Evolutionary conservation across 2,329 filamentous ascomycete genomes (phyloP).

Genomic region (Furcasterigmium sp.): DNA sequence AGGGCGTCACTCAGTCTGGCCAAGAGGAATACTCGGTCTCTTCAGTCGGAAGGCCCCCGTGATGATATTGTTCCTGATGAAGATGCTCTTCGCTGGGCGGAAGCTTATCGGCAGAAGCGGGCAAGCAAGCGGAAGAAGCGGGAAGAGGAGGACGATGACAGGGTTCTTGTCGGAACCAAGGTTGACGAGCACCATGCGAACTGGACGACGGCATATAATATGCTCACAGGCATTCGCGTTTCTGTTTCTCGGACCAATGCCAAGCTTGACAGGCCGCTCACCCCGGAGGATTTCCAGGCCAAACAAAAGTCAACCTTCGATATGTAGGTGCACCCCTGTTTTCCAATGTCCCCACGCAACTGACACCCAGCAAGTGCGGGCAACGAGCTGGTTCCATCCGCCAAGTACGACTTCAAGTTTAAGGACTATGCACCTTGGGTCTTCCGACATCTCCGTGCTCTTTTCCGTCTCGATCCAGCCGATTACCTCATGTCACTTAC

Average conservation of each 20-base stretch:
- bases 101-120: slow-evolving; percentile 85
- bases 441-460: slow-evolving; percentile 82
- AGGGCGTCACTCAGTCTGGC: slow-evolving; percentile 80
- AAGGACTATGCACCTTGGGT: slow-evolving; percentile 99
- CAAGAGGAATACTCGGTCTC: slow-evolving; percentile 75
- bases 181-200: slow-evolving; percentile 97
- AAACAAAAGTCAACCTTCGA: slow-evolving; percentile 99
- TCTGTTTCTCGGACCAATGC: slow-evolving; percentile 95
- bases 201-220: slow-evolving; percentile 98
- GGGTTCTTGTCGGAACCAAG: slow-evolving; percentile 92
- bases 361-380: slow-evolving; percentile 61
- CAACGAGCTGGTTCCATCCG: slow-evolving; percentile 93
- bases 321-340: slow-evolving; percentile 57
- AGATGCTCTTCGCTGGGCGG: slow-evolving; percentile 86
- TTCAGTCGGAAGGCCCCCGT: slow-evolving; percentile 76
- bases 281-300: slow-evolving; percentile 85
- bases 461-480: slow-evolving; percentile 88
- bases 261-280: slow-evolving; percentile 87
- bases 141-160: slow-evolving; percentile 87
- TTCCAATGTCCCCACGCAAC: slow-evolving; percentile 15
- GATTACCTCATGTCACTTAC: slow-evolving; percentile 98
- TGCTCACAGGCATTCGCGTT: slow-evolving; percentile 97
- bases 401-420: slow-evolving; percentile 99
- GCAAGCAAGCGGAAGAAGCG: slow-evolving; percentile 79
- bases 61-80: slow-evolving; percentile 86